Evolutionary conservation across 31 red algal genomes (phyloP).

Genomic region (Endocladia muricata): DNA sequence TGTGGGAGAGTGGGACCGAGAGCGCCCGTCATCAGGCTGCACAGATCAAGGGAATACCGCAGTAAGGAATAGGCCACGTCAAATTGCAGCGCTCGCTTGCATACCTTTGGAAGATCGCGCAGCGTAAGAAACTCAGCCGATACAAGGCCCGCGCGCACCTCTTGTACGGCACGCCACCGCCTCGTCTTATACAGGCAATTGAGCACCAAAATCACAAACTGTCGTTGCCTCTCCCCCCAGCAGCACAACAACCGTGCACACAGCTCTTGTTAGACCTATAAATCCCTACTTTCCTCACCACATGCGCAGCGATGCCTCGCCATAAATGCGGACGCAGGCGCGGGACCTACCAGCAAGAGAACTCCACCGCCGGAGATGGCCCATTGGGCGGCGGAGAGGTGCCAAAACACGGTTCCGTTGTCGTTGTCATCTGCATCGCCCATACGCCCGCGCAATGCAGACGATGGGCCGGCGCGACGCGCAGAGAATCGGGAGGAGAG

Average conservation of each 20-base stretch:
- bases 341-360: not conserved
- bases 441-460: not conserved
- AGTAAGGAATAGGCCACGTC: too few relatives aligned
- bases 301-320: not conserved
- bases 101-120: conserved; percentile 38
- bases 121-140: conserved; percentile 32
- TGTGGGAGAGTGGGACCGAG: too few relatives aligned
- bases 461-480: not conserved
- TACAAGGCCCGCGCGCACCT: conserved; percentile 30
- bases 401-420: not conserved
- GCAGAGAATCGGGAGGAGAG: not conserved
- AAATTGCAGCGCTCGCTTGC: not conserved
- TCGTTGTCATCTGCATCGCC: not conserved
- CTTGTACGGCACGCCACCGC: conserved; percentile 36
- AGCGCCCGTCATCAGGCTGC: too few relatives aligned
- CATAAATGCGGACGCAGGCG: not conserved
- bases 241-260: not conserved
- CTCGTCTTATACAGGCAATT: conserved; percentile 34
- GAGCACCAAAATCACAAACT: conserved; percentile 22
- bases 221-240: not conserved
- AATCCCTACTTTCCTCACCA: too few relatives aligned
- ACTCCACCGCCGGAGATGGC: not conserved
- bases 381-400: conserved; percentile 1
- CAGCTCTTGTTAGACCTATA: too few relatives aligned
- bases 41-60: too few relatives aligned